Evolutionary conservation across 2,329 filamentous ascomycete species (phyloP).

Genomic region (Aspergillus sp.): DNA sequence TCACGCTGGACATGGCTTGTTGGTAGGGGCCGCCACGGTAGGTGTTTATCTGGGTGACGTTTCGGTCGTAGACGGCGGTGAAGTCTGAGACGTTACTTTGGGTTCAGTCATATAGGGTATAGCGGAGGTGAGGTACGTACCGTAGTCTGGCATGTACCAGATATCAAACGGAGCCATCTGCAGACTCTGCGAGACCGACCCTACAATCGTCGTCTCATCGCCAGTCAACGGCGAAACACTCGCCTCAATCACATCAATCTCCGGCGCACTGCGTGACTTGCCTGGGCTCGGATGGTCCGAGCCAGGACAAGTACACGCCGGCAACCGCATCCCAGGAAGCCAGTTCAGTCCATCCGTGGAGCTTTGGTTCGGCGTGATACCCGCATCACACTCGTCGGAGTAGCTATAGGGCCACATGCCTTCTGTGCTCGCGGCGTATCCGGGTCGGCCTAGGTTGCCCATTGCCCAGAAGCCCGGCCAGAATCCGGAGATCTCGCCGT

Average conservation of each 20-base stretch:
- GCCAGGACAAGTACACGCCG: conserved; percentile 67
- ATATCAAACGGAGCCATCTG: conserved; percentile 73
- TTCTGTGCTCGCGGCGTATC: conserved; percentile 71
- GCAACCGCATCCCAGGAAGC: conserved; percentile 71
- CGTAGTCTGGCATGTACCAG: conserved; percentile 68
- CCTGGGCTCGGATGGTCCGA: conserved; percentile 70
- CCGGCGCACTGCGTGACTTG: conserved; percentile 68
- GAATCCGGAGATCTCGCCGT: conserved; percentile 69
- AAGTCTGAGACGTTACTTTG: conserved; percentile 50
- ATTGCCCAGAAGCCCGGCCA: conserved; percentile 79
- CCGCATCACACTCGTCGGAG: conserved; percentile 68
- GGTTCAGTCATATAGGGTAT: not conserved
- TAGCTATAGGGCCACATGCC: conserved; percentile 78
- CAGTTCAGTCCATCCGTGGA: conserved; percentile 67
- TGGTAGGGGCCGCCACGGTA: conserved; percentile 68
- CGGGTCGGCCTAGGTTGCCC: conserved; percentile 72
- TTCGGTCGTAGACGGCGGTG: conserved; percentile 66
- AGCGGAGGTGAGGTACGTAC: conserved; percentile 31
- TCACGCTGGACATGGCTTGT: conserved; percentile 65
- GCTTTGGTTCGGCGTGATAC: conserved; percentile 74
- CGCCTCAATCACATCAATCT: conserved; percentile 75
- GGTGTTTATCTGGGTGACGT: conserved; percentile 60
- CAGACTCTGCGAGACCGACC: conserved; percentile 67
- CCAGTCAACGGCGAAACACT: conserved; percentile 59
- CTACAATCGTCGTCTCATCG: conserved; percentile 55